Evolutionary conservation across 345 rosid genomes (phyloP), one percentile per base, ranked within the genome.

Genomic region (Noccaea caerulescens): DNA sequence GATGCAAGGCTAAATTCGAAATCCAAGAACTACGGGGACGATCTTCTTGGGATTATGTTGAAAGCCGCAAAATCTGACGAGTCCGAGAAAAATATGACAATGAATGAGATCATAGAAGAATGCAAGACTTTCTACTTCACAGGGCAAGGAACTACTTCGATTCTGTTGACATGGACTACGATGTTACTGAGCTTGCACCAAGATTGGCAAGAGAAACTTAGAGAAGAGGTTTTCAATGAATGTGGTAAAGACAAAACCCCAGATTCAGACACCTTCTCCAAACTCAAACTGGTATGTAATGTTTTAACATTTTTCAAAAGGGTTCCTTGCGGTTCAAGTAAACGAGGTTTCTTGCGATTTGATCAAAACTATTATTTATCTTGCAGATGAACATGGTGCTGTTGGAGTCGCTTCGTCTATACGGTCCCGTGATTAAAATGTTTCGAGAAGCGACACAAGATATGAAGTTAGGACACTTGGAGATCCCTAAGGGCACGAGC

Each of bases 341-440:
- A 45, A 45, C 3, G 4, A 8, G 10, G 8, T 43, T 43, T 43
- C 49, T 55, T 8, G 42, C 34, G 60, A 8, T 12, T 56, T 25
- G 9, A 34, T 3, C 33, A 33, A n/a, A 10, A 12, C 32, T 54
- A 12, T 12, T 53, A 16, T 54, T 9, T 54, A 54, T 6, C 60
- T 14, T 56, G 4, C 60, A 56, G 60, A 56, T 56, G 43, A 56
- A 56, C 43, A 56, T 56, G 60, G 60, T 56, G 42, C 34, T 56
- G 42, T 34, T 56, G 60, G 60, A 56, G 43, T 56, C 60, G 7
- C 43, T 56, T 34, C 60, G 60, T 34, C 60, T 56, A 0, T 56
- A 56, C 8, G 60, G 60, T 13, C 43, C 60, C 4, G 60, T 56
- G 60, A 13, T 56, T 56, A 56, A 14, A 56, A 56, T 56, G 60